These are phyloP conservation scores for Rhododendron mucronatum DNA, from an alignment of 148 eudicot species.

Conservation along the genomic window DNA sequence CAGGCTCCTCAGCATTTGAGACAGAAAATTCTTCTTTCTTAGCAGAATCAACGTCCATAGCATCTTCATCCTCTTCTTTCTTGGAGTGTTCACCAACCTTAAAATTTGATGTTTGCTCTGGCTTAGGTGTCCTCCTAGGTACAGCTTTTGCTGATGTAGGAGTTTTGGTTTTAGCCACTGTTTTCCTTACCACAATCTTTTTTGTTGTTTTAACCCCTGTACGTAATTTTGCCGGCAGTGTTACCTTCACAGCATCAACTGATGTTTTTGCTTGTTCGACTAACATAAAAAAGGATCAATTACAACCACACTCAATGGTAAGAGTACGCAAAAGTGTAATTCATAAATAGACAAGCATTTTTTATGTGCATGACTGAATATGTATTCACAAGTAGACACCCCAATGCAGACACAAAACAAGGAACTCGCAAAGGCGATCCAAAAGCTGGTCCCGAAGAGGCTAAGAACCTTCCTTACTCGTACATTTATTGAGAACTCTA, in stretches of 20 bases:
- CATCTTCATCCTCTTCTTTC: conserved; percentile 20
- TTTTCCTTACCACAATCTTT: conserved; percentile 39
- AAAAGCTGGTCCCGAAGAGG: not conserved
- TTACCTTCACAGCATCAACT: conserved; percentile 27
- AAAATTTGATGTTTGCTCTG: conserved; percentile 20
- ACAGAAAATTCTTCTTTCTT: conserved; percentile 11
- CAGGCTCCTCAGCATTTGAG: conserved; percentile 12
- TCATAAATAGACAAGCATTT: not conserved
- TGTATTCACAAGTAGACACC: not conserved
- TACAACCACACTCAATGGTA: not conserved
- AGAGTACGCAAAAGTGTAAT: not conserved
- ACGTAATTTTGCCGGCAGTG: conserved; percentile 30
- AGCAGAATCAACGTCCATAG: conserved; percentile 19
- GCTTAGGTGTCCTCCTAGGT: conserved; percentile 25
- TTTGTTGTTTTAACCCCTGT: conserved; percentile 34
- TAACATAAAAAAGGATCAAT: conserved; percentile 11
- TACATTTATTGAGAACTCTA: not conserved
- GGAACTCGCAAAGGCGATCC: not conserved
- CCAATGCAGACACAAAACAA: not conserved
- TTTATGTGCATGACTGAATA: not conserved
- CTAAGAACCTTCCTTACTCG: not conserved
- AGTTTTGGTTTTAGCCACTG: conserved; percentile 36
- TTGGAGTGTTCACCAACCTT: conserved; percentile 20
- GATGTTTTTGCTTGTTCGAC: conserved; percentile 37
- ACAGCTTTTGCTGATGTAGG: conserved; percentile 42